phyloP scores from a whole-genome alignment of 768 basidiomycete species.

The Trametes sanguinea region DNA sequence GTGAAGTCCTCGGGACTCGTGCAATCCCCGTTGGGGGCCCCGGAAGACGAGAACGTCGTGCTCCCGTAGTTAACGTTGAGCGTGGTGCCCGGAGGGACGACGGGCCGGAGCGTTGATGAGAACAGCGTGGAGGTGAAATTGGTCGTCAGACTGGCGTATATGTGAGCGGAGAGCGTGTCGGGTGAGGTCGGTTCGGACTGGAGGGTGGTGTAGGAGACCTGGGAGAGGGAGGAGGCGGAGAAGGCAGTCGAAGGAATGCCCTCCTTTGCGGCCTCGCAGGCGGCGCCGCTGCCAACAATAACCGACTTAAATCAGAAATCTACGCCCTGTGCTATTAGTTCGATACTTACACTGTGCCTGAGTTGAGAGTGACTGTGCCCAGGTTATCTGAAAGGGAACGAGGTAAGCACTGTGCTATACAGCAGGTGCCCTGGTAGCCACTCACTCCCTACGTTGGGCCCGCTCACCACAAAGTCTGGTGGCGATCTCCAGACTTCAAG shows the following conservation, averaged over 20 bases:
- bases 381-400: constrained; percentile 15
- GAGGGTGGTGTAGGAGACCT: constrained; percentile 33
- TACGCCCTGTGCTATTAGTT: too few species aligned
- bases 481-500: constrained; percentile 36
- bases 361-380: constrained; percentile 19
- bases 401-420: not conserved
- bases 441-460: constrained; percentile 26
- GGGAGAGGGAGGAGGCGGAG: constrained; percentile 30
- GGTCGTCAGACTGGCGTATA: constrained; percentile 28
- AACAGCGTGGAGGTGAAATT: constrained; percentile 26
- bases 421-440: not conserved
- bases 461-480: constrained; percentile 41
- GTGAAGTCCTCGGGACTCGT: constrained; percentile 40
- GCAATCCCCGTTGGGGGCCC: constrained; percentile 36
- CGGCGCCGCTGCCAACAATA: constrained; percentile 26
- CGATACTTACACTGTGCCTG: constrained; percentile 27
- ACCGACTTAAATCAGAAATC: too few species aligned
- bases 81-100: constrained; percentile 44
- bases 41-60: constrained; percentile 14
- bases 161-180: constrained; percentile 16
- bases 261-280: constrained; percentile 30
- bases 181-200: constrained; percentile 21
- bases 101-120: constrained; percentile 25
- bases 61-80: constrained; percentile 55
- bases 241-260: constrained; percentile 35